Base-by-base conservation (phyloP, 768 basidiomycete species). In the Lactifluus volemus region DNA sequence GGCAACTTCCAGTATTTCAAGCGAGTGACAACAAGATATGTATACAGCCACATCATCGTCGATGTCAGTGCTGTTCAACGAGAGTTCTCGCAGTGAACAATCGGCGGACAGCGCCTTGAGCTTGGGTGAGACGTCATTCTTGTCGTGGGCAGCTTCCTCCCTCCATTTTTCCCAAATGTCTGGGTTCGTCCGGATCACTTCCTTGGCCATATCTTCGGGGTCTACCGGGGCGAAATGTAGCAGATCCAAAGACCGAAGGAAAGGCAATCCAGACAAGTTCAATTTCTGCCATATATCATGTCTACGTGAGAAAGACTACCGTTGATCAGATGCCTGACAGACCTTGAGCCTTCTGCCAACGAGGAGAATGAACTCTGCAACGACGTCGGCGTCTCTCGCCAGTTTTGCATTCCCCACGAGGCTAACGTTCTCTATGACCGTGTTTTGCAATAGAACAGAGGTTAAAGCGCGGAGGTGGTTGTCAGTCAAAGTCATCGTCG, bases 391-490 rank as follows among this genome's bases (percentile, higher is more conserved):
- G 51, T 65, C 59, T 64, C 67, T 49, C 7, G 82, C 82, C 17
- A 89, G 68, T 60, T 84, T 86, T 5, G 76, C 74, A 66, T 88
- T 89, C 7, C 83, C 83, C 7, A 84, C 85, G 8, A 89, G 73
- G 67, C 72, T 88, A 52, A 89, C 59, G 60, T 73, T 77, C 56
- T 84, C 80, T 29, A 89, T 71, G 25, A 68, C 61, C 11, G 63
- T 45, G 61, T 72, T 77, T 0, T 61, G 53, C 21, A 69, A 70
- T 42, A 86, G 67, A 19, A 73, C 59, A 5, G 73, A 70, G 6
- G 81, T 80, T 45, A 87, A 71, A 19, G 69, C 69, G 7, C 57
- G 61, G 34, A 88, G 76, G 0, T 69, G 71, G 9, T 73, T 68
- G 69, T 86, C 83, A 15, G 75, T 82, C 73, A 88, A 73, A 2